Evolutionary conservation across 78 protist species (phyloP).

Genomic region (Reticulomyxa filosa): DNA sequence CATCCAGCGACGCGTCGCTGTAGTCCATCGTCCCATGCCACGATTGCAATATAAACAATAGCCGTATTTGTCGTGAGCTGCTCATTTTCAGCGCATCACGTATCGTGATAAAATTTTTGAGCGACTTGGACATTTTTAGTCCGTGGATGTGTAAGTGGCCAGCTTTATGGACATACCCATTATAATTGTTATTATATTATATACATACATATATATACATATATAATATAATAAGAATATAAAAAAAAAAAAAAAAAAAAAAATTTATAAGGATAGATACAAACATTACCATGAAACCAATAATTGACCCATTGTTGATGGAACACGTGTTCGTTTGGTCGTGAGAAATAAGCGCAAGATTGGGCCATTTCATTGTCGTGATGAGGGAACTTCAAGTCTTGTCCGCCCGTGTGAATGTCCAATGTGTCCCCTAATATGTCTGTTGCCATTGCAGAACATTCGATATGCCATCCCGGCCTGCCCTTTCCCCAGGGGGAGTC

Average conservation of each 20-base stretch:
- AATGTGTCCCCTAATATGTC: slow-evolving; percentile 9
- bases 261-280: background rate
- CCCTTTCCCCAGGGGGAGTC: slow-evolving; percentile 86
- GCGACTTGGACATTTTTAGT: slow-evolving; percentile 87
- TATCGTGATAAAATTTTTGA: slow-evolving; percentile 93
- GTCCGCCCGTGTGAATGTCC: slow-evolving; percentile 87
- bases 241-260: background rate
- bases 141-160: slow-evolving; percentile 79
- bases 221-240: background rate
- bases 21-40: background rate
- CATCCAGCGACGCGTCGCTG: slow-evolving; percentile 31
- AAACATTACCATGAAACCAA: background rate
- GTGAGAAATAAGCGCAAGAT: background rate
- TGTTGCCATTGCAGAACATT: slow-evolving; percentile 90
- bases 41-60: slow-evolving; percentile 6
- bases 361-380: slow-evolving; percentile 93
- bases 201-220: background rate
- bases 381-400: slow-evolving; percentile 93
- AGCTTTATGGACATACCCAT: background rate
- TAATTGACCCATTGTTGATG: background rate
- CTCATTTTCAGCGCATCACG: slow-evolving; percentile 22
- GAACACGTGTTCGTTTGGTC: background rate
- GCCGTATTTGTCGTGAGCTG: slow-evolving; percentile 11
- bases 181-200: background rate
- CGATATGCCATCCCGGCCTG: slow-evolving; percentile 99